Evolutionary conservation across 2,329 filamentous ascomycete genomes (phyloP).

Genomic region (Ophiocordyceps robertsii): DNA sequence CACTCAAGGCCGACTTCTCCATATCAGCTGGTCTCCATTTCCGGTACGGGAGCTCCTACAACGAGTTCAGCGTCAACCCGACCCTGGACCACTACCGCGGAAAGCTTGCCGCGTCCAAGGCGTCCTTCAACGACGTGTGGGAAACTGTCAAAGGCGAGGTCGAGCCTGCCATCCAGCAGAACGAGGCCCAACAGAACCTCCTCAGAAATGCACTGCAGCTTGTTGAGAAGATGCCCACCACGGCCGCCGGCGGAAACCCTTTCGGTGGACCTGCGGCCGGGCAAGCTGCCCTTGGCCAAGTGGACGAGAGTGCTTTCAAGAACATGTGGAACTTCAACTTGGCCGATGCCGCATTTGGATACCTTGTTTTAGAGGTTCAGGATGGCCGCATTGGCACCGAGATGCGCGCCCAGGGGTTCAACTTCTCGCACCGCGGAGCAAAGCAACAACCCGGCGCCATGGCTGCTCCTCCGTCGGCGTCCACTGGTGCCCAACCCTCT

Average conservation of each 20-base stretch:
- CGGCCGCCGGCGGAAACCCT: slow-evolving; percentile 89
- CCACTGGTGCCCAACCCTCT: slow-evolving; percentile 17
- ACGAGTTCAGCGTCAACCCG: slow-evolving; percentile 98
- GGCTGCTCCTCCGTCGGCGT: slow-evolving; percentile 16
- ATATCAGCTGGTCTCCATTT: slow-evolving; percentile 96
- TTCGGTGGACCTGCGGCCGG: slow-evolving; percentile 78
- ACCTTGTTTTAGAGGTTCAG: slow-evolving; percentile 88
- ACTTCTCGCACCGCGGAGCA: slow-evolving; percentile 88
- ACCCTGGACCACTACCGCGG: slow-evolving; percentile 96
- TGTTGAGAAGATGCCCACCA: slow-evolving; percentile 95
- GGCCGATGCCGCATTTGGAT: slow-evolving; percentile 93
- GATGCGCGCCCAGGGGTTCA: slow-evolving; percentile 98
- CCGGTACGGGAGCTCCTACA: slow-evolving; percentile 97
- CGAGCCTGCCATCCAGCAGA: slow-evolving; percentile 83
- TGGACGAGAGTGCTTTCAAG: slow-evolving; percentile 98
- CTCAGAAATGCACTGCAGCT: slow-evolving; percentile 83
- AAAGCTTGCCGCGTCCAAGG: slow-evolving; percentile 94
- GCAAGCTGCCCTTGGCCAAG: slow-evolving; percentile 63
- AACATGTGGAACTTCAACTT: slow-evolving; percentile 99
- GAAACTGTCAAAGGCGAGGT: slow-evolving; percentile 96
- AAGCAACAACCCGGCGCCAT: slow-evolving; percentile 49
- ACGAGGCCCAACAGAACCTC: slow-evolving; percentile 85
- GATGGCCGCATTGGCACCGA: slow-evolving; percentile 93
- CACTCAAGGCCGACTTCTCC: slow-evolving; percentile 95
- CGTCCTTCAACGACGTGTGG: slow-evolving; percentile 98